These are phyloP conservation scores for Craspedostauros australis DNA, from an alignment of 108 stramenopile genomes.

Conservation along the genomic window DNA sequence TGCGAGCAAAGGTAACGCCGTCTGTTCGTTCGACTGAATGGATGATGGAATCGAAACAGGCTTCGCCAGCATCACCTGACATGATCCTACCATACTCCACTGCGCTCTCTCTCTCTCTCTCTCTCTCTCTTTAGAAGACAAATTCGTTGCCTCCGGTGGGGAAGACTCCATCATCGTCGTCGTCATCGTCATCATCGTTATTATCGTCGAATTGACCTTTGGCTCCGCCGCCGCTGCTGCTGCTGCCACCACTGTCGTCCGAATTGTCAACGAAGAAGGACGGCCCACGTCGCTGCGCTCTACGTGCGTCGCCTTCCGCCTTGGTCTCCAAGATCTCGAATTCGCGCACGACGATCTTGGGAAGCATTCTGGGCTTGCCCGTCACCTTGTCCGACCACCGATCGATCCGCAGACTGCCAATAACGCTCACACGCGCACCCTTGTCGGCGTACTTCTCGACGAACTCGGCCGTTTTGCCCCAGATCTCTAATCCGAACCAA, in stretches of 20 bases:
- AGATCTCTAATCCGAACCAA: slow-evolving; percentile 88
- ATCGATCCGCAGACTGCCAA: slow-evolving; percentile 54
- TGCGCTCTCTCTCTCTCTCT: neutral
- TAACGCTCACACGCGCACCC: slow-evolving; percentile 64
- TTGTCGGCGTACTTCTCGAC: slow-evolving; percentile 65
- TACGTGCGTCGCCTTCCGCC: slow-evolving; percentile 58
- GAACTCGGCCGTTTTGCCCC: slow-evolving; percentile 87
- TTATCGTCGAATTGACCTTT: neutral
- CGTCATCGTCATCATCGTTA: slow-evolving; percentile 33
- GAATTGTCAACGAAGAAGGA: slow-evolving; percentile 4
- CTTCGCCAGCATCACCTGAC: too few species aligned
- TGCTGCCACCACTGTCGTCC: neutral
- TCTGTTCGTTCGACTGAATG: too few species aligned
- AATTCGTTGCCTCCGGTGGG: slow-evolving; percentile 29
- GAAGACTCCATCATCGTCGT: slow-evolving; percentile 24
- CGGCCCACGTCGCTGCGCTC: neutral
- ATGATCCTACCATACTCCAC: too few species aligned
- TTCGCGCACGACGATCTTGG: slow-evolving; percentile 61
- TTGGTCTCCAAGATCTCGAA: slow-evolving; percentile 73
- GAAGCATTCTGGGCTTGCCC: slow-evolving; percentile 40
- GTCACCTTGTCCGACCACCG: slow-evolving; percentile 60
- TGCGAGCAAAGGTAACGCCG: too few species aligned
- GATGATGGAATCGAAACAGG: too few species aligned
- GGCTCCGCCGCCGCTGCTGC: neutral
- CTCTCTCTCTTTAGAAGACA: slow-evolving; percentile 8